Percentiles rank a stretch among this genome's conserved stretches.
Evolutionary conservation across 768 basidiomycete species (phyloP).

Genomic region (Lactifluus volemus): DNA sequence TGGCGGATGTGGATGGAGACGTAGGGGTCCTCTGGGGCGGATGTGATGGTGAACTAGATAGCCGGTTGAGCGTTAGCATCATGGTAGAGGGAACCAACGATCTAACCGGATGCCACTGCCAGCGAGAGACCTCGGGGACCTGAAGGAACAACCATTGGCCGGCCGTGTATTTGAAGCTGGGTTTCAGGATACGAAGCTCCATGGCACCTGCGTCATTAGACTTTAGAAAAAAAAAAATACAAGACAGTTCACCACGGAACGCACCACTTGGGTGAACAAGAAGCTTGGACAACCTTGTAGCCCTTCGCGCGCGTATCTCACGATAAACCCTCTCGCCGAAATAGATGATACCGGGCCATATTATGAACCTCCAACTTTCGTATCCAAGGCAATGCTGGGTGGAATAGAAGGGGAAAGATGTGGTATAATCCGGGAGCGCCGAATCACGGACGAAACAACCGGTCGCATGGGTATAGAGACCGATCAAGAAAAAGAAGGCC

Average conservation of each 20-base stretch:
- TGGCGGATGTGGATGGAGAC: constrained; percentile 90
- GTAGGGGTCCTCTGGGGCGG: constrained; percentile 90
- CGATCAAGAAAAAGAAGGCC: constrained; percentile 91
- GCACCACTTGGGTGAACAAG: constrained; percentile 82
- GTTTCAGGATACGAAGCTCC: constrained; percentile 89
- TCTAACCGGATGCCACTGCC: constrained; percentile 95
- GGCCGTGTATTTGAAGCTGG: constrained; percentile 83
- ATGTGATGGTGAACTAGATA: constrained; percentile 83
- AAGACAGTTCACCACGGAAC: constrained; percentile 20
- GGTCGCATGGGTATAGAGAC: constrained; percentile 81
- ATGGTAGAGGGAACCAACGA: not conserved
- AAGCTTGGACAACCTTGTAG: constrained; percentile 77
- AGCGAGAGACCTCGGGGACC: constrained; percentile 73
- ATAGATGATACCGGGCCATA: constrained; percentile 89
- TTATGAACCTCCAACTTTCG: constrained; percentile 81
- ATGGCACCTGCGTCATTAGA: constrained; percentile 53
- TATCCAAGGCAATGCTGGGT: constrained; percentile 88
- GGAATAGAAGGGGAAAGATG: constrained; percentile 79
- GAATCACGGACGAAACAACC: constrained; percentile 93
- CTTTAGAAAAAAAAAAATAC: not conserved
- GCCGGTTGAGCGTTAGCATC: not conserved
- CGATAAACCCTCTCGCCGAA: constrained; percentile 81
- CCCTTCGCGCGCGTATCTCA: constrained; percentile 69
- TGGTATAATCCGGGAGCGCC: constrained; percentile 58
- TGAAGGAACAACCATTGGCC: constrained; percentile 92